Conservation (phyloP, 208 protist genomes). For the Acanthamoeba culbertsoni region DNA sequence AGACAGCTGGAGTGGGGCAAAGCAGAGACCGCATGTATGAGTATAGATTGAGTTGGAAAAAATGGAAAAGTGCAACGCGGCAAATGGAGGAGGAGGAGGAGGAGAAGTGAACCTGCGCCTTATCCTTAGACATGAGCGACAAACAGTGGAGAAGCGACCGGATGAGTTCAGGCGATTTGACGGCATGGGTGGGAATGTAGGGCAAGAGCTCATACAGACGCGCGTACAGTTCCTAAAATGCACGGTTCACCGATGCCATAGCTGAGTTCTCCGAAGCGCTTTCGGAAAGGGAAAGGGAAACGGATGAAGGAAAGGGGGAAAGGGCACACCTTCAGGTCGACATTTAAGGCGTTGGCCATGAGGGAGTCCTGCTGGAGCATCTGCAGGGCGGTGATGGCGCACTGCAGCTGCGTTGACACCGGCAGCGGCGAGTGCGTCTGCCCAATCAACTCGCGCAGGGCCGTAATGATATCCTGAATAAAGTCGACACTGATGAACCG, state of each 20-base stretch:
- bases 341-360: conserved; percentile 59
- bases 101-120: not conserved
- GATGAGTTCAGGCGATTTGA: not conserved
- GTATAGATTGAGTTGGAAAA: not conserved
- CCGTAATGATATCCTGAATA: conserved; percentile 65
- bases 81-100: not conserved
- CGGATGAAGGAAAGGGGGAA: not conserved
- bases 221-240: conserved; percentile 42
- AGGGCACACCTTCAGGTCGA: conserved; percentile 71
- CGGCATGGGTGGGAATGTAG: not conserved
- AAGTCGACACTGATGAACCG: conserved; percentile 75
- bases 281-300: not conserved
- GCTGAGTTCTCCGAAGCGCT: too few species aligned
- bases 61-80: not conserved
- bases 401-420: conserved; percentile 58
- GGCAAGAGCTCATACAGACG: conserved; percentile 54
- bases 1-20: conserved; percentile 18
- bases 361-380: conserved; percentile 65
- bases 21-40: not conserved
- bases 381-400: conserved; percentile 66
- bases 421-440: conserved; percentile 36
- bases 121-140: conserved; percentile 35
- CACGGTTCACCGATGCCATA: too few species aligned
- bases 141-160: conserved; percentile 37
- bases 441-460: conserved; percentile 60